Evolutionary conservation across 768 basidiomycete genomes (phyloP).

Genomic region (Pulveroboletus sp.): DNA sequence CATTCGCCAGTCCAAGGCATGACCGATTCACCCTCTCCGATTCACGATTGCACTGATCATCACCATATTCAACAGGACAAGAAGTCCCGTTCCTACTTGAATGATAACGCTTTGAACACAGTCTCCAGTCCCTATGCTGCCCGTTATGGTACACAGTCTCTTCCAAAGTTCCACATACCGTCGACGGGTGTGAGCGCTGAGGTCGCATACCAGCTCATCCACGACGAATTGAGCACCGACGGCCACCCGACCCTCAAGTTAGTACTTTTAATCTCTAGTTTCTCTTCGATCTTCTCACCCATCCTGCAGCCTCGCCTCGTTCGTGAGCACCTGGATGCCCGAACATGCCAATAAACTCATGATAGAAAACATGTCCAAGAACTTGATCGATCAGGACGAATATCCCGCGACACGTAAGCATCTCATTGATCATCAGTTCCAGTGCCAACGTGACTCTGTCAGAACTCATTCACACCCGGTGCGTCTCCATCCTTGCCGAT

Average conservation of each 20-base stretch:
- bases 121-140: constrained; percentile 49
- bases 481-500: constrained; percentile 55
- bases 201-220: constrained; percentile 49
- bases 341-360: constrained; percentile 49
- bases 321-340: constrained; percentile 66
- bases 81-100: constrained; percentile 33
- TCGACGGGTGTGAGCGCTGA: constrained; percentile 56
- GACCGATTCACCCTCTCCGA: not conserved
- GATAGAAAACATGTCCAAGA: constrained; percentile 62
- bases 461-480: constrained; percentile 43
- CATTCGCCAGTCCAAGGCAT: constrained; percentile 52
- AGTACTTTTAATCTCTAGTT: not conserved
- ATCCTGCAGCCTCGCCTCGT: constrained; percentile 47
- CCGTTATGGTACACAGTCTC: constrained; percentile 56
- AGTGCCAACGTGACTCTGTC: not conserved
- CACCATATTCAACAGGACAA: constrained; percentile 39
- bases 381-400: constrained; percentile 67
- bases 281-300: constrained; percentile 1
- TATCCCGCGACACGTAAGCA: constrained; percentile 53
- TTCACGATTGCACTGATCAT: not conserved
- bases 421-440: not conserved
- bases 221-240: constrained; percentile 59
- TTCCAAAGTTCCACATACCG: constrained; percentile 67
- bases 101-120: constrained; percentile 29
- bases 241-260: constrained; percentile 52